Evolutionary conservation across 495 filamentous ascomycete species (phyloP).

Genomic region (Penicillium manginii): DNA sequence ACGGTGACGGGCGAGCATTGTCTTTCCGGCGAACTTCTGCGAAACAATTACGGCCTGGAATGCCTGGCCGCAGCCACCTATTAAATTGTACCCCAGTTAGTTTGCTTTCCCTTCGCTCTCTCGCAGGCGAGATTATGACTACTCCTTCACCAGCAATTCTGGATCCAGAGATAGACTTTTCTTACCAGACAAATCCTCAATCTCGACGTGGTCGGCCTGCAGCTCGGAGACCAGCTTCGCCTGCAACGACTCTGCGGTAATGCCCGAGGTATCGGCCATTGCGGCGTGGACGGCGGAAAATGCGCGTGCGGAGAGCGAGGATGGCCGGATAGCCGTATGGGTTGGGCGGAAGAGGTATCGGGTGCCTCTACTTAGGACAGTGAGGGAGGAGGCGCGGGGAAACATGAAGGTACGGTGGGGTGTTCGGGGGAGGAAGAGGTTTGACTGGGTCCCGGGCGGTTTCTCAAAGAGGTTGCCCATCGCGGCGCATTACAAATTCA

Average conservation of each 20-base stretch:
- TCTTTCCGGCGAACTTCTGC: conserved; percentile 83
- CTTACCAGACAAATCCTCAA: conserved; percentile 90
- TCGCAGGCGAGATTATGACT: too few relatives aligned
- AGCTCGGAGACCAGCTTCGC: conserved; percentile 71
- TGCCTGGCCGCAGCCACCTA: conserved; percentile 94
- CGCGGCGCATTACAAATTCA: conserved; percentile 14
- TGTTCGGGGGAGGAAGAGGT: neutral
- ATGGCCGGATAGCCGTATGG: conserved; percentile 31
- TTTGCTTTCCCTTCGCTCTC: neutral
- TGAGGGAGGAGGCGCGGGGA: conserved; percentile 41
- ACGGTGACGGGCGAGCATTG: conserved; percentile 82
- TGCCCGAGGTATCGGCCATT: conserved; percentile 57
- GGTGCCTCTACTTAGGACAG: conserved; percentile 48
- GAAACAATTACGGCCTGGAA: conserved; percentile 93
- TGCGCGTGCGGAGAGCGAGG: conserved; percentile 45
- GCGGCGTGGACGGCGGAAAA: conserved; percentile 44
- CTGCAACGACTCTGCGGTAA: conserved; percentile 72
- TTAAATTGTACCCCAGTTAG: neutral
- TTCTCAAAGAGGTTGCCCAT: conserved; percentile 6
- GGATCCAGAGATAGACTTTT: conserved; percentile 7
- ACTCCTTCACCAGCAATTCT: neutral
- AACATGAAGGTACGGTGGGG: conserved; percentile 41
- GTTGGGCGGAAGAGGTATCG: conserved; percentile 43
- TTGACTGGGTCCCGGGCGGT: conserved; percentile 6
- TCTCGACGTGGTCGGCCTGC: conserved; percentile 82